A percentile compares a stretch with the other conserved stretches of the same genome.
Conservation (phyloP, 2,329 filamentous ascomycete species). For the Apiospora saccharicola region DNA sequence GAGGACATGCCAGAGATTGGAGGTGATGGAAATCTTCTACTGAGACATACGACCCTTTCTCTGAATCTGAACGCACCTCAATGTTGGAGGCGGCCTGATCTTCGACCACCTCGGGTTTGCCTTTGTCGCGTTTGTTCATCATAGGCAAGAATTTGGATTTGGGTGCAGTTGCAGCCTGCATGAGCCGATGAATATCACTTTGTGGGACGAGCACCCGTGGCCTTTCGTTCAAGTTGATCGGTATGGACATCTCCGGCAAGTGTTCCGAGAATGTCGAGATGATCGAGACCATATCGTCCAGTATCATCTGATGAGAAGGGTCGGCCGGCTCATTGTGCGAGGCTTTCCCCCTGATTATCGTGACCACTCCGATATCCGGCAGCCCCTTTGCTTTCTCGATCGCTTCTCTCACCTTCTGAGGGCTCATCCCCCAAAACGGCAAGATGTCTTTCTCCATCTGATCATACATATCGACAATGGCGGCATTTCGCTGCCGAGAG, state of each 20-base stretch:
- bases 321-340: constrained; percentile 46
- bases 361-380: constrained; percentile 56
- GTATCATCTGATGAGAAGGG: constrained; percentile 42
- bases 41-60: constrained; percentile 24
- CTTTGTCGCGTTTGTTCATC: constrained; percentile 39
- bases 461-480: constrained; percentile 81
- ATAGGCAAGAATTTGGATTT: constrained; percentile 56
- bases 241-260: constrained; percentile 83
- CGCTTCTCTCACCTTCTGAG: constrained; percentile 70
- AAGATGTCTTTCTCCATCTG: constrained; percentile 77
- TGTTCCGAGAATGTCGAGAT: constrained; percentile 74
- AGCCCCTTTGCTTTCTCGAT: constrained; percentile 49
- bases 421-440: constrained; percentile 80
- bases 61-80: neutral
- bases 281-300: constrained; percentile 66
- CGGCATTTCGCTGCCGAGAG: constrained; percentile 71
- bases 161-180: constrained; percentile 39
- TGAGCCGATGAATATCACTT: constrained; percentile 59
- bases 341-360: constrained; percentile 71
- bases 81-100: neutral
- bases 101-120: constrained; percentile 22
- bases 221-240: constrained; percentile 81
- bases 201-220: constrained; percentile 76
- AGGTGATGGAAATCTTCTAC: constrained; percentile 39
- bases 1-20: constrained; percentile 63